Evolutionary conservation across 2,329 filamentous ascomycete species (phyloP).

Genomic region (Aspergillus fijiensis): DNA sequence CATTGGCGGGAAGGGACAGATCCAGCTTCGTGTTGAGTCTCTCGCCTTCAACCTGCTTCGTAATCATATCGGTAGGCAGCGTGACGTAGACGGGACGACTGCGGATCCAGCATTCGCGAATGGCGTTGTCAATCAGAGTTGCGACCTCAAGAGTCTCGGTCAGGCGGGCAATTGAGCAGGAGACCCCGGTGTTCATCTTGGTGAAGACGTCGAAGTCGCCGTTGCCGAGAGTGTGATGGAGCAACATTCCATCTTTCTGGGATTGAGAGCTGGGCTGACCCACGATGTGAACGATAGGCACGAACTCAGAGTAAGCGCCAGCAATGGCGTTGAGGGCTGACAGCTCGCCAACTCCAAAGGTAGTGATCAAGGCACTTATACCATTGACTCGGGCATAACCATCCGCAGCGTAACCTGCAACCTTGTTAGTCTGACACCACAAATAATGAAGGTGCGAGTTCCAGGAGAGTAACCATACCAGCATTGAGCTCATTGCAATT

Average conservation of each 20-base stretch:
- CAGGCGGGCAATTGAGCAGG: constrained; percentile 69
- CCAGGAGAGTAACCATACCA: constrained; percentile 34
- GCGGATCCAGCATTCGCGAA: constrained; percentile 70
- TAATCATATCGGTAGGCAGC: constrained; percentile 77
- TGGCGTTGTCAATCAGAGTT: constrained; percentile 71
- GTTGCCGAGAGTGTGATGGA: constrained; percentile 71
- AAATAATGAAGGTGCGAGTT: background rate
- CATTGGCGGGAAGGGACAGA: constrained; percentile 63
- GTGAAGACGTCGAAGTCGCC: constrained; percentile 81
- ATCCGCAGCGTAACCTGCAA: constrained; percentile 69
- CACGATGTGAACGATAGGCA: constrained; percentile 65
- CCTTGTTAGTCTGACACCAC: background rate
- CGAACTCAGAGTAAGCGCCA: constrained; percentile 71
- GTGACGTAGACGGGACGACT: constrained; percentile 81
- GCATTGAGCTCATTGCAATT: constrained; percentile 64
- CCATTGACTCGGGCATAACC: constrained; percentile 74
- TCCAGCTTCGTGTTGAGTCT: constrained; percentile 70
- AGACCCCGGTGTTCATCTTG: constrained; percentile 72
- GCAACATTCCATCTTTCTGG: constrained; percentile 46
- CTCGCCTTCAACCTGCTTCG: constrained; percentile 72
- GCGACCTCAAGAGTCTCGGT: constrained; percentile 69
- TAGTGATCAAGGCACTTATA: constrained; percentile 68
- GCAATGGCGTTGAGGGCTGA: constrained; percentile 73
- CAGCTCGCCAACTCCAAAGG: constrained; percentile 68
- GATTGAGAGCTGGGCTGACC: constrained; percentile 52